Percentiles rank a stretch among this genome's conserved stretches.
These are phyloP conservation scores for Avena atlantica DNA, from an alignment of 176 grass and related monocot species.

Conservation along the genomic window DNA sequence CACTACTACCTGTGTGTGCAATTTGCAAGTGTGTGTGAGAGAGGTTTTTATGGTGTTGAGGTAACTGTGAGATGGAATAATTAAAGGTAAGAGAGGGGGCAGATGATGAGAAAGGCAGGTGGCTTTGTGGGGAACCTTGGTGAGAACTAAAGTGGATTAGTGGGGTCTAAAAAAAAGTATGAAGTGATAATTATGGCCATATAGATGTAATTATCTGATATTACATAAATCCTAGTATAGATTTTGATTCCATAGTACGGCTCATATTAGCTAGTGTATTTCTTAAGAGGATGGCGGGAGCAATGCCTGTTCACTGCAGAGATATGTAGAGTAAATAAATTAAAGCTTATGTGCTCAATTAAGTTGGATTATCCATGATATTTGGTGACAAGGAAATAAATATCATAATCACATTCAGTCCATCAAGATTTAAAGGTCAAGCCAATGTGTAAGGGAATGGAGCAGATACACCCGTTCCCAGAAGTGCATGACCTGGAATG, in stretches of 20 bases:
- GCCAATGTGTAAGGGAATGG: background rate
- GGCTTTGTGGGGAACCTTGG: constrained; percentile 54
- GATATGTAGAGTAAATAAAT: background rate
- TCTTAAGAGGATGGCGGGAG: background rate
- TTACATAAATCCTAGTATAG: background rate
- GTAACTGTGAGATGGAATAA: constrained; percentile 57
- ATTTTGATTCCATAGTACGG: constrained; percentile 23
- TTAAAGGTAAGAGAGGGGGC: constrained; percentile 40
- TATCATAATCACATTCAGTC: background rate
- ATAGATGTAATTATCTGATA: constrained; percentile 20
- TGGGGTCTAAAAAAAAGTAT: constrained; percentile 52
- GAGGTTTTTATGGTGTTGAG: constrained; percentile 56
- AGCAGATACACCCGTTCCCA: constrained; percentile 1
- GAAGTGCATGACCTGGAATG: constrained; percentile 20
- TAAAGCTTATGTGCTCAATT: background rate
- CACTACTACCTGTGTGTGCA: background rate
- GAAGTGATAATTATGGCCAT: constrained; percentile 33
- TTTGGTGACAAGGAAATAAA: background rate
- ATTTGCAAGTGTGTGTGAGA: constrained; percentile 35
- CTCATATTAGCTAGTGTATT: background rate
- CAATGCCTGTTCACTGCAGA: constrained; percentile 5
- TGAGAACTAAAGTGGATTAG: constrained; percentile 59
- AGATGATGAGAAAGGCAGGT: constrained; percentile 60
- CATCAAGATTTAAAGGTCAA: constrained; percentile 16
- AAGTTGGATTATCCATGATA: background rate